A percentile compares a stretch with the other conserved stretches of the same genome.
Evolutionary conservation across 306 rosid species (phyloP).

Genomic region (Crotalaria pallida): DNA sequence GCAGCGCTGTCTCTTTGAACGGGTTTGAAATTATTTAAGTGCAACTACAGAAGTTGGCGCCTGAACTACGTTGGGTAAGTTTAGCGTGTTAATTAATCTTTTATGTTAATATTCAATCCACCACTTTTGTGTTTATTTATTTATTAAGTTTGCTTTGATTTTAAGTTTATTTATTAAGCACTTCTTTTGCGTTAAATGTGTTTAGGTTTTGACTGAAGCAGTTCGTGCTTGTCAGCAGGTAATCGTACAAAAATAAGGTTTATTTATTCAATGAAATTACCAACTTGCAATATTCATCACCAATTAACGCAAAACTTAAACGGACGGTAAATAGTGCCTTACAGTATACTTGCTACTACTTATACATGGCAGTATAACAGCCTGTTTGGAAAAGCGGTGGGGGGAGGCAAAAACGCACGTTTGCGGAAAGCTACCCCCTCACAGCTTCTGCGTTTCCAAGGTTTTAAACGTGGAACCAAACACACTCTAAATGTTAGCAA

Average conservation of each 20-base stretch:
- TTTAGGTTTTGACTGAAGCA: conserved; percentile 92
- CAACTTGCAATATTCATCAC: background rate
- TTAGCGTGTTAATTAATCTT: background rate
- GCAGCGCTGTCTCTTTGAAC: conserved; percentile 63
- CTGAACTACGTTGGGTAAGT: conserved; percentile 85
- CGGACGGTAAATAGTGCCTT: conserved; percentile 12
- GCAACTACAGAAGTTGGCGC: conserved; percentile 87
- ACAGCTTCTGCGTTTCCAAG: no score
- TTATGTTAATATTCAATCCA: background rate
- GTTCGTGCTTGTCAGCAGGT: conserved; percentile 94
- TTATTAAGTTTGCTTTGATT: background rate
- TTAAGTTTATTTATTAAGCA: conserved; percentile 20
- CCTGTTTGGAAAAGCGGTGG: no score
- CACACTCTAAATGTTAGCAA: background rate
- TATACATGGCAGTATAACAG: background rate
- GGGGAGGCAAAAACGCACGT: no score
- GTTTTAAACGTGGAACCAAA: no score
- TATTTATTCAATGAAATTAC: background rate
- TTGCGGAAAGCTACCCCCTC: no score
- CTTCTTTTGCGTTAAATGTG: conserved; percentile 20
- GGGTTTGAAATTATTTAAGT: conserved; percentile 59
- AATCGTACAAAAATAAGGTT: conserved; percentile 10
- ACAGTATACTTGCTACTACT: background rate
- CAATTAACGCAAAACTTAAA: conserved; percentile 16
- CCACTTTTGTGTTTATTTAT: background rate